phyloP scores from a whole-genome alignment of 164 flowering plant genomes.

The Sextonia rubra region DNA sequence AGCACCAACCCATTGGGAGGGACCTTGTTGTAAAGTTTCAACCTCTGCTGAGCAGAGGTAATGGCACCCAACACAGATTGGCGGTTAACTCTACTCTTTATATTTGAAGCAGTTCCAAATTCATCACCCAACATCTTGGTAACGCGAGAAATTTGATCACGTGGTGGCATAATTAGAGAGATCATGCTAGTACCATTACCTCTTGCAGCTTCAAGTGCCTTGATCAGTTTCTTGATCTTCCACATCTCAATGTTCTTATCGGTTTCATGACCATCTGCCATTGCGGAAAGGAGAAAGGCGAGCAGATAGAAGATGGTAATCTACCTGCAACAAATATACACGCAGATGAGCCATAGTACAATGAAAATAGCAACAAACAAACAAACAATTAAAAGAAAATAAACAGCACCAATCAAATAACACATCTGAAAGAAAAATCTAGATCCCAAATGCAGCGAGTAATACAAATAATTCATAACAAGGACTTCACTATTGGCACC shows the following conservation, averaged over 20 bases:
- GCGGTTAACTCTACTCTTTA: constrained; percentile 14
- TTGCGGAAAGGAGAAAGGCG: background rate
- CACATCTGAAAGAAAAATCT: background rate
- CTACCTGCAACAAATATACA: background rate
- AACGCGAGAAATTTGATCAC: constrained; percentile 14
- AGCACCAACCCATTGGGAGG: constrained; percentile 15
- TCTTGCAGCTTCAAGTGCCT: constrained; percentile 15
- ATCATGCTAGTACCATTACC: constrained; percentile 19
- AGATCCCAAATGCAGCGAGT: background rate
- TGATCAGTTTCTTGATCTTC: constrained; percentile 17
- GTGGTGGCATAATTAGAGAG: constrained; percentile 16
- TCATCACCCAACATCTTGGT: constrained; percentile 16
- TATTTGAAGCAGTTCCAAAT: constrained; percentile 15
- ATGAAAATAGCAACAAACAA: background rate
- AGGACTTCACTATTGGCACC: background rate
- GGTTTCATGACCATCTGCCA: constrained; percentile 17
- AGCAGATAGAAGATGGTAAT: background rate
- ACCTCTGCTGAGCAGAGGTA: constrained; percentile 18
- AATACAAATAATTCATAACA: background rate
- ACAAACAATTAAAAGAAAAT: too few species aligned
- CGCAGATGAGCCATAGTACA: background rate
- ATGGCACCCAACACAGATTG: constrained; percentile 17
- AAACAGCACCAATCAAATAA: background rate
- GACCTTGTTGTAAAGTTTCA: constrained; percentile 15
- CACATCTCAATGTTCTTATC: constrained; percentile 17